Conservation (phyloP, 2,329 filamentous ascomycete genomes). For the Trichoderma sp. region DNA sequence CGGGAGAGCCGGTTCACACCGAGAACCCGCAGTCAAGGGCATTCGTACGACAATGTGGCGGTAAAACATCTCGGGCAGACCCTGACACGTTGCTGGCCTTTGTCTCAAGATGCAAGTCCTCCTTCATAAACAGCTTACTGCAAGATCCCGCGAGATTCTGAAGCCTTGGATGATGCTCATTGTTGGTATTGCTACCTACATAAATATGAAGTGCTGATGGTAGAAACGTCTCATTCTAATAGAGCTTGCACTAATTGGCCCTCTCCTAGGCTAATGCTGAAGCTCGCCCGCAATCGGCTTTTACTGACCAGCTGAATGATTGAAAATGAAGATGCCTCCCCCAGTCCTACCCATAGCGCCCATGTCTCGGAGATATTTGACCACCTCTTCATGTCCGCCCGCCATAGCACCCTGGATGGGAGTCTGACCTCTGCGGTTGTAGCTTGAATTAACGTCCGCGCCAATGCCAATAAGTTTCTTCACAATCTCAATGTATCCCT, state of each 20-base stretch:
- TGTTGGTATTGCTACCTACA: not conserved
- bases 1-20: not conserved
- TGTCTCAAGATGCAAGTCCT: not conserved
- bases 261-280: not conserved
- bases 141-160: not conserved
- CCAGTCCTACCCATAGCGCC: conserved; percentile 28
- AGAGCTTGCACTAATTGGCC: not conserved
- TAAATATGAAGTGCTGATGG: not conserved
- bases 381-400: conserved; percentile 37
- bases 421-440: conserved; percentile 27
- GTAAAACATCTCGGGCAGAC: not conserved
- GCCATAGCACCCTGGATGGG: conserved; percentile 36
- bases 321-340: conserved; percentile 1
- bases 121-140: not conserved
- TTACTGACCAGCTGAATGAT: not conserved
- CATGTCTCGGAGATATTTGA: conserved; percentile 39
- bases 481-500: conserved; percentile 9
- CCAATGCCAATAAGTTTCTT: not conserved
- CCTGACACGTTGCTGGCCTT: not conserved
- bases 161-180: not conserved
- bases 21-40: not conserved
- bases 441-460: conserved; percentile 31
- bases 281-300: not conserved
- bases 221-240: not conserved
- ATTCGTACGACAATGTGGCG: not conserved